A percentile compares a stretch with the other conserved stretches of the same genome.
Evolutionary conservation across 2,329 filamentous ascomycete species (phyloP).

Genomic region (Calonectria pseudoturangicola): DNA sequence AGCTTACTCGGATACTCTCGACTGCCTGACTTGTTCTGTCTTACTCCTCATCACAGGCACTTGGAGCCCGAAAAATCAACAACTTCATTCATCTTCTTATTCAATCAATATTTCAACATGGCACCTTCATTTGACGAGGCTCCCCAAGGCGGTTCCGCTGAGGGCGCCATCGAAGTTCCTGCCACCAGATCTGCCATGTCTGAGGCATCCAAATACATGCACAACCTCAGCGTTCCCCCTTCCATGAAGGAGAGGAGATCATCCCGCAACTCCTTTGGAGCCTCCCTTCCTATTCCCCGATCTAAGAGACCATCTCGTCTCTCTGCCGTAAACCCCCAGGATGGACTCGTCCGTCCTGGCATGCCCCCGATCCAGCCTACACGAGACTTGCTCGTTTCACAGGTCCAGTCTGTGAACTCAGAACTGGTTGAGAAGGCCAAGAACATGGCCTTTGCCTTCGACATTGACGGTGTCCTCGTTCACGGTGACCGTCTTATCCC

Average conservation of each 20-base stretch:
- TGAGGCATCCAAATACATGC: conserved; percentile 82
- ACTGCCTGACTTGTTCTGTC: background rate
- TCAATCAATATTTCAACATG: conserved; percentile 66
- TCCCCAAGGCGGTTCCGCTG: conserved; percentile 64
- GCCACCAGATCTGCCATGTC: conserved; percentile 81
- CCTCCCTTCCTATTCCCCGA: conserved; percentile 82
- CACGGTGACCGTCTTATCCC: conserved; percentile 86
- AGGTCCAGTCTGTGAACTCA: conserved; percentile 80
- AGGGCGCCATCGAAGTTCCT: conserved; percentile 80
- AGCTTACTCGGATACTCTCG: conserved; percentile 5
- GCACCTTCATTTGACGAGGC: conserved; percentile 73
- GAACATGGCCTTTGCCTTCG: conserved; percentile 87
- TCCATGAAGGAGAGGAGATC: conserved; percentile 80
- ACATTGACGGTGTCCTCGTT: conserved; percentile 93
- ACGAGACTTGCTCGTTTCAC: conserved; percentile 80
- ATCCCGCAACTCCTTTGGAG: conserved; percentile 85
- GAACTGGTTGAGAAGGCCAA: conserved; percentile 82
- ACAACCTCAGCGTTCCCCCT: conserved; percentile 80
- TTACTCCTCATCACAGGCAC: background rate
- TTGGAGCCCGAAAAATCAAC: background rate
- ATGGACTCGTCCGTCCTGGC: conserved; percentile 70
- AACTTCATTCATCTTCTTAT: background rate
- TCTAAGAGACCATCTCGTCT: conserved; percentile 81
- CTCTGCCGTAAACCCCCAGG: conserved; percentile 74
- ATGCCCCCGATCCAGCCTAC: conserved; percentile 77